phyloP scores from a whole-genome alignment of 1,284 basidiomycete species.

The Gastroboletus turbinatus region DNA sequence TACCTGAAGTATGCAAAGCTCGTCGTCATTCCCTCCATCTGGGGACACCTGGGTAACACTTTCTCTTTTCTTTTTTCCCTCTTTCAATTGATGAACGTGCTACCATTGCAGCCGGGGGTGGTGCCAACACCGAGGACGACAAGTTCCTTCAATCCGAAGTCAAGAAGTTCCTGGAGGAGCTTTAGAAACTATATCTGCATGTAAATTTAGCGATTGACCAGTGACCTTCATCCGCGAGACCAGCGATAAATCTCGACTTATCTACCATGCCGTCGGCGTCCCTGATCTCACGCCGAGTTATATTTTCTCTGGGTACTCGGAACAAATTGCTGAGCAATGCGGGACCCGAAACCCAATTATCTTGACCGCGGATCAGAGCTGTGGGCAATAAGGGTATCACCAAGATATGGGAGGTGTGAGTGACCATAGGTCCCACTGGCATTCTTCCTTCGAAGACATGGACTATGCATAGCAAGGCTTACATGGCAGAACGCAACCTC shows the following conservation, averaged over 20 bases:
- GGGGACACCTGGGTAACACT: constrained; percentile 54
- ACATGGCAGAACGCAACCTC: constrained; percentile 8
- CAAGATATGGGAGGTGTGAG: not conserved
- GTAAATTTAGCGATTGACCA: constrained; percentile 7
- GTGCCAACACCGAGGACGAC: constrained; percentile 37
- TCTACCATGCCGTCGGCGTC: not conserved
- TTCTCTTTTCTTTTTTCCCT: not conserved
- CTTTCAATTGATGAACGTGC: not conserved
- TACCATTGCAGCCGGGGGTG: constrained; percentile 40
- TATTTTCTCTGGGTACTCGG: not conserved
- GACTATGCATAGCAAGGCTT: not conserved
- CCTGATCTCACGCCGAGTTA: not conserved
- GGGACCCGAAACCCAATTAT: not conserved
- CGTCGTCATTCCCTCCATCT: constrained; percentile 52
- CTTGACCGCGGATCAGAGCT: not conserved
- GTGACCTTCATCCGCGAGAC: not conserved
- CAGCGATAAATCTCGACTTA: not conserved
- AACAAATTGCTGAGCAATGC: not conserved
- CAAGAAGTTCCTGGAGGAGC: constrained; percentile 37
- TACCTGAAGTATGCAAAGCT: constrained; percentile 45
- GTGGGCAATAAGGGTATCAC: not conserved
- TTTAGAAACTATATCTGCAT: constrained; percentile 9
- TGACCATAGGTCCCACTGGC: too few relatives aligned
- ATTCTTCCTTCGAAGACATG: not conserved
- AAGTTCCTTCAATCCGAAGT: constrained; percentile 40